phyloP scores from a whole-genome alignment of 2,329 filamentous ascomycete species.

The Calonectria henricotiae region DNA sequence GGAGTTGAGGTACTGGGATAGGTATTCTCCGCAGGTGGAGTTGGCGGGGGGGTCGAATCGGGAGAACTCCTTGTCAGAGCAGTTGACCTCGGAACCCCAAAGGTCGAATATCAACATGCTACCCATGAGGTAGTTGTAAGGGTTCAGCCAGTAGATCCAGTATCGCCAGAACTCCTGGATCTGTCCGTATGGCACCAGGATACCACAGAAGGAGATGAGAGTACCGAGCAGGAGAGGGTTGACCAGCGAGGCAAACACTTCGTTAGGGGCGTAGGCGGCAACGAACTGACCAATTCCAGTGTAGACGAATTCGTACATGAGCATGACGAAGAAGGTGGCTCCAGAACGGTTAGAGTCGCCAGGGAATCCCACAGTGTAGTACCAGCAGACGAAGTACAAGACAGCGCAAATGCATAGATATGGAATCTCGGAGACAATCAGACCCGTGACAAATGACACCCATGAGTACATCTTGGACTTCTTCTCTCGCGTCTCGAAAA shows the following conservation, averaged over 20 bases:
- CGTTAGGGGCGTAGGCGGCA: constrained; percentile 76
- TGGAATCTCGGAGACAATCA: constrained; percentile 66
- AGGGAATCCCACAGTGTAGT: constrained; percentile 72
- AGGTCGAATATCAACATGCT: constrained; percentile 69
- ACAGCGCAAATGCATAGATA: constrained; percentile 64
- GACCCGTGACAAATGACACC: constrained; percentile 72
- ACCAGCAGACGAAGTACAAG: constrained; percentile 71
- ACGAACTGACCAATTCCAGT: constrained; percentile 75
- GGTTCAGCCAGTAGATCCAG: constrained; percentile 77
- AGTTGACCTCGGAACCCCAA: constrained; percentile 66
- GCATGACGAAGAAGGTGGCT: constrained; percentile 69
- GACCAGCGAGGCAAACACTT: constrained; percentile 72
- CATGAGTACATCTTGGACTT: constrained; percentile 76
- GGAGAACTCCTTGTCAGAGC: constrained; percentile 67
- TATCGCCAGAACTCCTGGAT: constrained; percentile 79
- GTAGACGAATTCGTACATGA: constrained; percentile 75
- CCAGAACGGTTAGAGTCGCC: constrained; percentile 64
- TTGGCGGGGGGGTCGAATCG: constrained; percentile 67
- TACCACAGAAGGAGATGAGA: constrained; percentile 81
- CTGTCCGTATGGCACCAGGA: constrained; percentile 77
- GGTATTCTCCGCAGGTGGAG: constrained; percentile 73
- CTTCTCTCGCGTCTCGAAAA: constrained; percentile 74
- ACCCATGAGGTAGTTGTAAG: constrained; percentile 75
- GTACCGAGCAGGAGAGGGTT: constrained; percentile 72
- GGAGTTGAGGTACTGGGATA: constrained; percentile 65